Percentiles rank a stretch among this genome's conserved stretches.
phyloP scores from a whole-genome alignment of 148 eudicot species.

The Vaccinium myrtillus region DNA sequence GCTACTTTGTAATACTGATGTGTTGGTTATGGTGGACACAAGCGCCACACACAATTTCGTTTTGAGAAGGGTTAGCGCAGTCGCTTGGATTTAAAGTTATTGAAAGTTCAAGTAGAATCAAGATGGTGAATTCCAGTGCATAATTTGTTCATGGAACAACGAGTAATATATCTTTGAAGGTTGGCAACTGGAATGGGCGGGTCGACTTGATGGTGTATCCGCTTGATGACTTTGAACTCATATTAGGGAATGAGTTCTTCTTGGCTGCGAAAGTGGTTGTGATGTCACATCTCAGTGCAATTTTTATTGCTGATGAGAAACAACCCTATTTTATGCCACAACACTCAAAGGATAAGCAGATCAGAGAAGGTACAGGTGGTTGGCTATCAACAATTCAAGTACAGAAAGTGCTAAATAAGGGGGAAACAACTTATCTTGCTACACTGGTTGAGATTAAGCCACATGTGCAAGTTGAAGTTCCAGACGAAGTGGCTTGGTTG shows the following conservation, averaged over 20 bases:
- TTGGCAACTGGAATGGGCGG: neutral
- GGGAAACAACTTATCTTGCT: neutral
- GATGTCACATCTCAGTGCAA: neutral
- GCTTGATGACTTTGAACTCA: neutral
- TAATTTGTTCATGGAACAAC: neutral
- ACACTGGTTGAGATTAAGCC: neutral
- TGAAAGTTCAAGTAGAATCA: neutral
- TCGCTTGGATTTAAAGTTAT: neutral
- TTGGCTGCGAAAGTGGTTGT: neutral
- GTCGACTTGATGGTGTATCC: neutral
- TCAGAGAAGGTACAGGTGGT: too few relatives aligned
- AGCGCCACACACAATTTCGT: neutral
- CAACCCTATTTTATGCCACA: neutral
- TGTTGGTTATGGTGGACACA: too few relatives aligned
- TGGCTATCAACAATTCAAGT: neutral
- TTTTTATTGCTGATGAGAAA: neutral
- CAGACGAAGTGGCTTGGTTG: neutral
- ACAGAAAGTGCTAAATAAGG: neutral
- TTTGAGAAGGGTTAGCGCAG: neutral
- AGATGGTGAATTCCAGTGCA: neutral
- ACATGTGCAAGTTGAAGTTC: neutral
- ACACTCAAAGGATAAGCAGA: neutral
- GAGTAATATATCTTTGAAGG: neutral
- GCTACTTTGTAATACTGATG: neutral
- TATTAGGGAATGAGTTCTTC: neutral